A percentile compares a stretch with the other conserved stretches of the same genome.
phyloP scores from a whole-genome alignment of 352 stramenopile species.

The Pythium pyrilobum region DNA sequence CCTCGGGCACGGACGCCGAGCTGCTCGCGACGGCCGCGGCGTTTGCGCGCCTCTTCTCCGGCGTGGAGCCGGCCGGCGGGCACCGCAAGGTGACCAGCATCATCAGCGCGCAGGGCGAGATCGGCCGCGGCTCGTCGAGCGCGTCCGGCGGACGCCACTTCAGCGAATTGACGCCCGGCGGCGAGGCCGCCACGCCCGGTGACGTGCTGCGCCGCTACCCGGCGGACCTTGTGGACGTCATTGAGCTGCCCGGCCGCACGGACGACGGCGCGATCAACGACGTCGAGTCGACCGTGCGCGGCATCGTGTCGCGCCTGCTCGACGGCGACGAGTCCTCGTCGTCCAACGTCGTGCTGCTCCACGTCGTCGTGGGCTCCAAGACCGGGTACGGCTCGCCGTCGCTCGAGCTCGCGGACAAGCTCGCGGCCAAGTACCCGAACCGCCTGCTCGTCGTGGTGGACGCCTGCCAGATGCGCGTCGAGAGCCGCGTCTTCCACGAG shows the following conservation, averaged over 20 bases:
- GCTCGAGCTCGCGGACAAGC: constrained; percentile 45
- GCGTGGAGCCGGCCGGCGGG: constrained; percentile 29
- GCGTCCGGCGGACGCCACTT: constrained; percentile 79
- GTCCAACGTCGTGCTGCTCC: constrained; percentile 72
- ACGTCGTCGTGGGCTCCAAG: constrained; percentile 84
- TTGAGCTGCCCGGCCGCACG: constrained; percentile 54
- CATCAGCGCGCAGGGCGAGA: constrained; percentile 78
- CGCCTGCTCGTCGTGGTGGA: constrained; percentile 80
- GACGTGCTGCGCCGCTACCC: constrained; percentile 56
- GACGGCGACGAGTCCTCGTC: constrained; percentile 25
- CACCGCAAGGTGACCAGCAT: constrained; percentile 72
- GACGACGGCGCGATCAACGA: constrained; percentile 44
- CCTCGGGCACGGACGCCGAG: constrained; percentile 85
- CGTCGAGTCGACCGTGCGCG: constrained; percentile 36
- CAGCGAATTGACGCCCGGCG: constrained; percentile 71
- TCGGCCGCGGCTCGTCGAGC: constrained; percentile 71
- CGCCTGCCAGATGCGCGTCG: constrained; percentile 82
- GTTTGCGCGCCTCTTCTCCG: constrained; percentile 53
- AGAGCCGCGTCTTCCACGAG: constrained; percentile 51
- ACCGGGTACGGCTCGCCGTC: constrained; percentile 80
- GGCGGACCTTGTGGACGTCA: constrained; percentile 52
- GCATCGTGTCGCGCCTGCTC: constrained; percentile 43
- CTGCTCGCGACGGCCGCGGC: constrained; percentile 70
- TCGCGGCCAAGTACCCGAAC: constrained; percentile 56
- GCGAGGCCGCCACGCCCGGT: constrained; percentile 35